Base-by-base conservation (phyloP, 192 early-diverging fungal species). In the Paraglomus occultum region DNA sequence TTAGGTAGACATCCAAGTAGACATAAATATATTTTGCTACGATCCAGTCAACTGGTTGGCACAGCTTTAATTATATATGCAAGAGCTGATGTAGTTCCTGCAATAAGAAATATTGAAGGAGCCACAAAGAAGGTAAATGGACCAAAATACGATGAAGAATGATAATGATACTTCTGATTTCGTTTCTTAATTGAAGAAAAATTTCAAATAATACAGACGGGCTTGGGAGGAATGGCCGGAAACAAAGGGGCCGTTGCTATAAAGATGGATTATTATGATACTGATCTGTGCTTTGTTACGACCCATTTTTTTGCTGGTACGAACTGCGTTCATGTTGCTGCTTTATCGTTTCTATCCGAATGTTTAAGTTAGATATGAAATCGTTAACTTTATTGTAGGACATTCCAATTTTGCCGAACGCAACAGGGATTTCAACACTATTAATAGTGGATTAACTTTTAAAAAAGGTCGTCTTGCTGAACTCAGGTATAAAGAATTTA, bases 231-330 rank as follows among this genome's bases (percentile, higher is more conserved):
- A 6, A 94, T 98, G 85, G 89, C 94, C 1, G 98, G 94, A 48
- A 99, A 98, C 81, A 99, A 99, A 83, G 97, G 97, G 42, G 95
- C 91, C 1, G 92, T 99, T 4, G 95, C 93, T 1, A 87, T 98
- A 62, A 87, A 92, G 20, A 83, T 97, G 75, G 83, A 90, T 70
- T 88, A 91, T 59, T 79, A 91, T 69, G 95, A 98, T 71, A 94
- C 95, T 0, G 87, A 84, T 31, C 76, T 98, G 40, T 95, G 91
- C 64, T 88, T 99, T 74, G 86, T 99, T 1, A 92, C 93, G 0
- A 89, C 95, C 0, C 98, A 99, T 83, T 85, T 99, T 46, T 94
- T 96, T 0, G 90, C 98, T 40, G 97, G 94, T 60, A 74, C 80
- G 14, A 77, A 70, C 1, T 15, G 8, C 8, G 17, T 17, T 5